Evolutionary conservation across 2,329 filamentous ascomycete genomes (phyloP), one percentile per base, ranked within the genome.

Genomic region (Aureobasidium musti): DNA sequence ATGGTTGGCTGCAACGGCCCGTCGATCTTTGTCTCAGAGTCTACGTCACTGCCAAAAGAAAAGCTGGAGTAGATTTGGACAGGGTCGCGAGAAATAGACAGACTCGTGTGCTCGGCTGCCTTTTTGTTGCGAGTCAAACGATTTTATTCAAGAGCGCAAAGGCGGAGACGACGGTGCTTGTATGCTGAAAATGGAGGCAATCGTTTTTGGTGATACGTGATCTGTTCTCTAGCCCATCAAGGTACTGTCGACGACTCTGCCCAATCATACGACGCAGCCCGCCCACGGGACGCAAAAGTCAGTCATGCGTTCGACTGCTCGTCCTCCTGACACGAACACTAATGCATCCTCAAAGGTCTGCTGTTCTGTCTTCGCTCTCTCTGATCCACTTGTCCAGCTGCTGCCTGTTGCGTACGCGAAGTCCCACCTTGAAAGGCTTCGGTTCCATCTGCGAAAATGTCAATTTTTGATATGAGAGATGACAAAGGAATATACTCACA

Each of bases 341-440:
- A 11, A 30, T 23, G 11, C 49, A 52, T 59, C 13, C 64, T 73
- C 69, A 77, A 69, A 82, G 68, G 53, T 79, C 75, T 71, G 71
- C 78, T 21, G 81, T 82, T 67, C 76, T 74, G 72, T 79, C 77
- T 71, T 82, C 81, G 65, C 80, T 81, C 72, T 81, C 80, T 63
- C 41, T 67, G 50, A 83, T 80, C 81, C 81, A 83, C 71, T 71
- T 73, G 66, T 81, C 80, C 61, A 83, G 68, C 71, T 75, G 56
- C 41, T 68, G 71, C 67, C 73, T 70, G 72, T 83, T 75, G 68
- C 81, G 76, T 4, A 80, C 77, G 72, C 75, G 80, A 47, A 83
- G 75, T 1, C 81, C 80, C 11, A 81, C 76, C 74, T 82, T 82
- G 72, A 83, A 83, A 26, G 79, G 77, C 75, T 82, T 83, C 0